Percentiles rank a stretch among this genome's conserved stretches.
These are phyloP conservation scores for Taphrina betulina DNA, from an alignment of 1,139 yeast species.

Conservation along the genomic window DNA sequence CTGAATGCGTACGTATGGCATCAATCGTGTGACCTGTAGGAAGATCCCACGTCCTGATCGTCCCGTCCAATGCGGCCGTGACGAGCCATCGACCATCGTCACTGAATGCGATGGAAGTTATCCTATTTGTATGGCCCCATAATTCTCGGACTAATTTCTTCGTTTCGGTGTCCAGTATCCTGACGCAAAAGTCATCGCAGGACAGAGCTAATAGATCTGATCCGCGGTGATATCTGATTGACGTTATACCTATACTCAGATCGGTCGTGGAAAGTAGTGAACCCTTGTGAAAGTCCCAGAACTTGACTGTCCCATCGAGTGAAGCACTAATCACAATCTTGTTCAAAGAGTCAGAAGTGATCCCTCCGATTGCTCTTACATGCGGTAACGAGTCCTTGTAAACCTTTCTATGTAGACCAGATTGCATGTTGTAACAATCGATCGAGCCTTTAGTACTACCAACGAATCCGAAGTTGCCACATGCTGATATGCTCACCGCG, in stretches of 20 bases:
- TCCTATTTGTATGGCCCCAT: constrained; percentile 86
- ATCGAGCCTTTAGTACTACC: constrained; percentile 93
- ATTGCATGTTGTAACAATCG: constrained; percentile 84
- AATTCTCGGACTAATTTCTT: constrained; percentile 80
- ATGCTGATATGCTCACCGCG: constrained; percentile 75
- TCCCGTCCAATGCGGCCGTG: constrained; percentile 77
- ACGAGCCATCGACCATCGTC: constrained; percentile 97
- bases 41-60: constrained; percentile 94
- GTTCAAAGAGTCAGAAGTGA: constrained; percentile 87
- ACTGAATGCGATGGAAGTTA: constrained; percentile 84
- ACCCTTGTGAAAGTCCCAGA: constrained; percentile 78
- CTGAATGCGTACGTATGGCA: constrained; percentile 74
- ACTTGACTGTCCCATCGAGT: constrained; percentile 83
- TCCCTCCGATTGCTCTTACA: constrained; percentile 78
- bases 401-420: constrained; percentile 72
- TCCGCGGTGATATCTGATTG: constrained; percentile 70
- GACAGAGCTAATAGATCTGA: constrained; percentile 85
- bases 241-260: constrained; percentile 74
- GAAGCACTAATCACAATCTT: constrained; percentile 82
- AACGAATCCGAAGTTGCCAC: constrained; percentile 92
- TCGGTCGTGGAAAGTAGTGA: constrained; percentile 65
- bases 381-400: constrained; percentile 52
- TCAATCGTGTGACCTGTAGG: constrained; percentile 98
- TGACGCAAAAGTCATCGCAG: constrained; percentile 80
- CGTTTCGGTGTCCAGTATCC: constrained; percentile 77